phyloP scores from a whole-genome alignment of 768 basidiomycete species.

The Cubamyces sp. region DNA sequence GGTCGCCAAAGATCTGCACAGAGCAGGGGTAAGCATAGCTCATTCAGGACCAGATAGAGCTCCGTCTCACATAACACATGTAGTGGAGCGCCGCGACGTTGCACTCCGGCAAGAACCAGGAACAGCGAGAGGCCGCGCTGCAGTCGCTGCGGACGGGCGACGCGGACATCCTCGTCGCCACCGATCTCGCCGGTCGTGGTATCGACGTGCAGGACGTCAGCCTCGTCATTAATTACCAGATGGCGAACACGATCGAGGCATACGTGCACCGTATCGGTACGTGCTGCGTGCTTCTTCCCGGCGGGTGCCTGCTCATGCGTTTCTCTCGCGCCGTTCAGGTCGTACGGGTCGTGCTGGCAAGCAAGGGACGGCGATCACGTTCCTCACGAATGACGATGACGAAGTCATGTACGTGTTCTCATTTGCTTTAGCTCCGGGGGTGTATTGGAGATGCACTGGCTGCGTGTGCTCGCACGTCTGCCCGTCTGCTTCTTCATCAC shows the following conservation, averaged over 20 bases:
- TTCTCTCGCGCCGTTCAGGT: slow-evolving; percentile 47
- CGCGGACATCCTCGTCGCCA: slow-evolving; percentile 90
- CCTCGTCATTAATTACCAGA: slow-evolving; percentile 96
- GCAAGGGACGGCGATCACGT: slow-evolving; percentile 90
- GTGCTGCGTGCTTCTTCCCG: slow-evolving; percentile 30
- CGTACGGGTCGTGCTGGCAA: slow-evolving; percentile 99
- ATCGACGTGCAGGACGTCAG: slow-evolving; percentile 98
- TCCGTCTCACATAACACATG: slow-evolving; percentile 2
- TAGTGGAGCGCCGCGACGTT: slow-evolving; percentile 91
- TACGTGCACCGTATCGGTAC: slow-evolving; percentile 97
- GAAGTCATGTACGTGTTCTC: slow-evolving; percentile 84
- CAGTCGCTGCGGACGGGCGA: slow-evolving; percentile 86
- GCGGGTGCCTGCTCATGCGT: background rate
- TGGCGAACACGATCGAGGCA: slow-evolving; percentile 94
- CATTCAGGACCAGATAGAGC: background rate
- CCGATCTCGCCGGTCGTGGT: slow-evolving; percentile 97
- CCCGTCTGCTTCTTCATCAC: background rate
- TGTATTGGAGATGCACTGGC: background rate
- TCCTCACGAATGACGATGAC: slow-evolving; percentile 94
- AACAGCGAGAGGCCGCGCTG: slow-evolving; percentile 92
- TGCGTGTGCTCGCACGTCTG: slow-evolving; percentile 9
- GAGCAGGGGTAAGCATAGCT: slow-evolving; percentile 72
- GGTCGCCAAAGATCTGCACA: slow-evolving; percentile 92
- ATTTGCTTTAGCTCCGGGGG: background rate
- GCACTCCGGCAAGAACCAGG: slow-evolving; percentile 97